Conservation (phyloP, 148 eudicot species). For the Camellia granthamiana region DNA sequence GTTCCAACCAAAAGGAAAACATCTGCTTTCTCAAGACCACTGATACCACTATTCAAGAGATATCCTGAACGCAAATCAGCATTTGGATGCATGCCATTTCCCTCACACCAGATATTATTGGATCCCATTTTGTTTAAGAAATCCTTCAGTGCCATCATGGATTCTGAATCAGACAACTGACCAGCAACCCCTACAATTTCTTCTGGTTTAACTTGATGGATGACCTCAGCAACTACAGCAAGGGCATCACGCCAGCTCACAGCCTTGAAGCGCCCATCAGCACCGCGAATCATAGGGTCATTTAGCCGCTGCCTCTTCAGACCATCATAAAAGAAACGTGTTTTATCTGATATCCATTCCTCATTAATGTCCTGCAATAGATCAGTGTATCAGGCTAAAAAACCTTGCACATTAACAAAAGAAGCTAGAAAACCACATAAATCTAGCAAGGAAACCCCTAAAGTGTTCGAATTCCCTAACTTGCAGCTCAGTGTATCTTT, state of each 20-base stretch:
- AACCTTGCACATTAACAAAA: neutral
- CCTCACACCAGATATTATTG: constrained; percentile 90
- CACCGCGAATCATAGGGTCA: constrained; percentile 97
- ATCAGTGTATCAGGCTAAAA: constrained; percentile 17
- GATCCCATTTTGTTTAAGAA: constrained; percentile 88
- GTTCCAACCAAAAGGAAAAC: constrained; percentile 87
- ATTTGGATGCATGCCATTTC: constrained; percentile 70
- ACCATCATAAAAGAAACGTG: constrained; percentile 96
- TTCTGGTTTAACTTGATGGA: constrained; percentile 74
- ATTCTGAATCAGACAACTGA: constrained; percentile 90
- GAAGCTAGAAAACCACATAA: neutral
- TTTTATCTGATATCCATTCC: constrained; percentile 99
- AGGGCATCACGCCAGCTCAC: constrained; percentile 99
- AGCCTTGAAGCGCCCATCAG: constrained; percentile 90
- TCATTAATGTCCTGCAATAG: constrained; percentile 85
- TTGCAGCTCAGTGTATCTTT: neutral
- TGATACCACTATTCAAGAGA: constrained; percentile 73
- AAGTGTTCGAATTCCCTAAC: neutral
- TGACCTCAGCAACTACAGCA: constrained; percentile 82
- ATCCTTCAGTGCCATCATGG: constrained; percentile 95
- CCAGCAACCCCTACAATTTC: constrained; percentile 97
- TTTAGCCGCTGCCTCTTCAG: constrained; percentile 95
- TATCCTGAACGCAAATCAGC: constrained; percentile 97
- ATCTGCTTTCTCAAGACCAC: constrained; percentile 97
- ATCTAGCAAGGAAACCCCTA: neutral